These are phyloP conservation scores for Curvularia spicifera DNA, from an alignment of 2,329 filamentous ascomycete genomes.

Conservation along the genomic window DNA sequence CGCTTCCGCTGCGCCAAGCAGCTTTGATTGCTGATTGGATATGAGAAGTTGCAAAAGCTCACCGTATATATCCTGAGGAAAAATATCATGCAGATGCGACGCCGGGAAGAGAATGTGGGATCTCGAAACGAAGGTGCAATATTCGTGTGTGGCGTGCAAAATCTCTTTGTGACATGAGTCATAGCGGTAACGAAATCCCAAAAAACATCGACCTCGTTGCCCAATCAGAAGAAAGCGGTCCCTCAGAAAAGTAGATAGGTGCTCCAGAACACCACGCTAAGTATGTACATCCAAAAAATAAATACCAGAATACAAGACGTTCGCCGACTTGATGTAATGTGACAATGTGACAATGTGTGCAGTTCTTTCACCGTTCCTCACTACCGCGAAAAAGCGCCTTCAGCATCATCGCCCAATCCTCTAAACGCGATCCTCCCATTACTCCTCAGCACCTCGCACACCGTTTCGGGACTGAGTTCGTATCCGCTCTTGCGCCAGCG, in stretches of 20 bases:
- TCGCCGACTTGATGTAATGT: neutral
- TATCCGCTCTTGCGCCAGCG: conserved; percentile 47
- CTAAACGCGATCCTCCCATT: conserved; percentile 46
- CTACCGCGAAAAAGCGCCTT: conserved; percentile 38
- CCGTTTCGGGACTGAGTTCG: conserved; percentile 42
- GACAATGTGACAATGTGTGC: neutral
- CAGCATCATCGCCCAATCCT: conserved; percentile 44
- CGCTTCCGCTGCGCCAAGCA: conserved; percentile 47
- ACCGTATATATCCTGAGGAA: neutral
- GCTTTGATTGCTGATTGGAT: conserved; percentile 26
- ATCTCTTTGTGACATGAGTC: neutral
- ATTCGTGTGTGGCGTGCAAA: neutral
- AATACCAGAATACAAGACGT: neutral
- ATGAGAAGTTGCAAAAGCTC: neutral
- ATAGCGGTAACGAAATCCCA: neutral
- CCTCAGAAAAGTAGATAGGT: no score
- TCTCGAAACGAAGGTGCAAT: no score
- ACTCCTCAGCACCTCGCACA: conserved; percentile 45
- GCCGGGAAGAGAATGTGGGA: no score
- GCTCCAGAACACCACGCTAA: neutral
- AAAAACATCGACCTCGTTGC: neutral
- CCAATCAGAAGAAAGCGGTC: neutral
- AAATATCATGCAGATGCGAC: no score
- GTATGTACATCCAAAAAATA: neutral
- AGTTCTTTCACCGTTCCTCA: neutral